These are phyloP conservation scores for Mortierella sp. DNA, from an alignment of 371 early-diverging fungal species.

Conservation along the genomic window DNA sequence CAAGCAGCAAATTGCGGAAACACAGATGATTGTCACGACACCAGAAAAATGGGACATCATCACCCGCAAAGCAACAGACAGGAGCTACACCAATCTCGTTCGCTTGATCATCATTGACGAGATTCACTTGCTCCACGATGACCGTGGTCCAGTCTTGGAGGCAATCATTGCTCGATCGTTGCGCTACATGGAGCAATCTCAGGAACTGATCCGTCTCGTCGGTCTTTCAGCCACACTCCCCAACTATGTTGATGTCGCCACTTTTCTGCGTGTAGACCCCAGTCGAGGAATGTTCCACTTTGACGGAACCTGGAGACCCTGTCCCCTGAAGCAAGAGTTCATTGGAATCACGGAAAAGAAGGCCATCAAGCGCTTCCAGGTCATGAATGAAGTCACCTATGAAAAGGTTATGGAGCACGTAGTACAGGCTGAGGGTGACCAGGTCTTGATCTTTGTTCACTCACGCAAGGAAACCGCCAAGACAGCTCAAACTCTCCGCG, in stretches of 20 bases:
- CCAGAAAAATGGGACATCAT: slow-evolving; percentile 99
- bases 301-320: slow-evolving; percentile 93
- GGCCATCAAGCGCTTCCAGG: slow-evolving; percentile 90
- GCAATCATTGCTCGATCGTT: slow-evolving; percentile 94
- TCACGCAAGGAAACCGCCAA: slow-evolving; percentile 97
- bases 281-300: slow-evolving; percentile 92
- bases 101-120: slow-evolving; percentile 99
- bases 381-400: slow-evolving; percentile 96
- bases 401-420: slow-evolving; percentile 93
- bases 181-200: slow-evolving; percentile 90
- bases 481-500: slow-evolving; percentile 90
- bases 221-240: slow-evolving; percentile 99
- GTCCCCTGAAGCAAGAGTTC: slow-evolving; percentile 95
- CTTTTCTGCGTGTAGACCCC: slow-evolving; percentile 92
- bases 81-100: slow-evolving; percentile 92
- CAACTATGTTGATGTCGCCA: slow-evolving; percentile 97
- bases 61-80: slow-evolving; percentile 95
- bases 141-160: slow-evolving; percentile 99
- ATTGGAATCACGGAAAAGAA: slow-evolving; percentile 93
- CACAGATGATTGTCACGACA: slow-evolving; percentile 98
- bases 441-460: slow-evolving; percentile 98
- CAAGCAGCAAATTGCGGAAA: slow-evolving; percentile 92
- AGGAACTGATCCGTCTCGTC: slow-evolving; percentile 93
- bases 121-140: slow-evolving; percentile 99
- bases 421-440: slow-evolving; percentile 75